These are phyloP conservation scores for Eucalyptus caleyi DNA, from an alignment of 345 rosid species.

Conservation along the genomic window DNA sequence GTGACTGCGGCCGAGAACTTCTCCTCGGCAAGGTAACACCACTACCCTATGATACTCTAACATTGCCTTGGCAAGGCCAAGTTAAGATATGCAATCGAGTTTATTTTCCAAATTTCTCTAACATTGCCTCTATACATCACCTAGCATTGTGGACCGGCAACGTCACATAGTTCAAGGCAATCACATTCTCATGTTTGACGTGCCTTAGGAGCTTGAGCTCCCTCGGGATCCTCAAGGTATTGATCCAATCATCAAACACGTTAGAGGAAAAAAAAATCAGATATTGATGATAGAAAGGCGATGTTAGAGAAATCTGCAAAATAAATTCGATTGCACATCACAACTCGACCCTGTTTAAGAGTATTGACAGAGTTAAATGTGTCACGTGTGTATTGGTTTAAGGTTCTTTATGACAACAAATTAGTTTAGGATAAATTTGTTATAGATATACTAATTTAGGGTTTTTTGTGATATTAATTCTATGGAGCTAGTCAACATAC, in stretches of 20 bases:
- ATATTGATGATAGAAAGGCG: not conserved
- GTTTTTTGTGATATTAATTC: too few species aligned
- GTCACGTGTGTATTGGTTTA: accelerated
- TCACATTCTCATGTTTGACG: constrained; percentile 2
- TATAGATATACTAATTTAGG: too few species aligned
- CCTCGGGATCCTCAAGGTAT: constrained; percentile 48
- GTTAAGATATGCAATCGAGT: not conserved
- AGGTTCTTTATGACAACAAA: not conserved
- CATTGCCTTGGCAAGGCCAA: not conserved
- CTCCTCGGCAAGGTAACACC: not conserved
- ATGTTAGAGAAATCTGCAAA: not conserved
- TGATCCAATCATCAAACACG: constrained; percentile 53
- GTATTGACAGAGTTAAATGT: not conserved
- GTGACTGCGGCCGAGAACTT: not conserved
- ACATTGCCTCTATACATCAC: not conserved
- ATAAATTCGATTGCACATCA: too few species aligned
- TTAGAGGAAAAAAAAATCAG: not conserved
- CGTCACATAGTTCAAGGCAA: not conserved
- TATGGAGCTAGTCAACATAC: not conserved
- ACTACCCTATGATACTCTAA: not conserved
- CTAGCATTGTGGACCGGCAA: not conserved
- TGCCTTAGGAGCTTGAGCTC: constrained; percentile 73
- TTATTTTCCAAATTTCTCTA: not conserved
- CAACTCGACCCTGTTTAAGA: not conserved
- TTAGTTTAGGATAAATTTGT: too few species aligned